Evolutionary conservation across 768 basidiomycete species (phyloP), one percentile per base, ranked within the genome.

Genomic region (Antrodiella citrinella): DNA sequence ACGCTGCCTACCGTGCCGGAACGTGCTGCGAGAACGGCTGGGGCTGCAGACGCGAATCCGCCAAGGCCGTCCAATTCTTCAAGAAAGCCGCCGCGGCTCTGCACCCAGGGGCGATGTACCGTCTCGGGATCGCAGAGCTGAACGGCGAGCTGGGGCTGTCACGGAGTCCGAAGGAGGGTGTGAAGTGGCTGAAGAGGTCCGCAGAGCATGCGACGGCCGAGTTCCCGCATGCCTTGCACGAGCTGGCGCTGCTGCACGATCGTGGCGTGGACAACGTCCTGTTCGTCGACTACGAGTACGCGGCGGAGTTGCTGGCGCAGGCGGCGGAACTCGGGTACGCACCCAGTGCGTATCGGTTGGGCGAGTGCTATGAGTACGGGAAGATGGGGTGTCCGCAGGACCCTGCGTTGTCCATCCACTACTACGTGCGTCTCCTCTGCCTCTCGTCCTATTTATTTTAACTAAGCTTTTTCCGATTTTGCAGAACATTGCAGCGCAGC

Each of bases 11-110:
- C 68, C 87, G 95, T 24, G 88, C 94, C 0, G 96, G 93, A 25
- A 94, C 94, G 2, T 99, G 96, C 64, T 96, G 91, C 67, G 96
- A 99, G 75, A 94, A 97, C 59, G 96, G 94, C 23, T 98, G 95
- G 96, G 96, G 96, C 4, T 95, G 92, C 65, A 75, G 95, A 46
- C 78, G 92, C 12, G 96, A 98, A 67, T 84, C 81, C 15, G 83
- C 84, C 41, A 97, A 97, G 62, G 92, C 95, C 0, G 68, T 97
- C 26, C 84, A 87, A 50, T 96, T 93, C 72, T 98, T 86, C 72
- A 82, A 88, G 51, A 98, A 96, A 67, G 91, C 94, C 4, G 91
- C 85, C 0, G 91, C 93, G 0, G 82, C 91, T 0, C 76, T 85
- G 11, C 94, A 98, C 57, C 92, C 93, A 0, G 92, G 91, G 13